Base-by-base conservation (phyloP, 805 yeast species). In the Millerozyma miso region DNA sequence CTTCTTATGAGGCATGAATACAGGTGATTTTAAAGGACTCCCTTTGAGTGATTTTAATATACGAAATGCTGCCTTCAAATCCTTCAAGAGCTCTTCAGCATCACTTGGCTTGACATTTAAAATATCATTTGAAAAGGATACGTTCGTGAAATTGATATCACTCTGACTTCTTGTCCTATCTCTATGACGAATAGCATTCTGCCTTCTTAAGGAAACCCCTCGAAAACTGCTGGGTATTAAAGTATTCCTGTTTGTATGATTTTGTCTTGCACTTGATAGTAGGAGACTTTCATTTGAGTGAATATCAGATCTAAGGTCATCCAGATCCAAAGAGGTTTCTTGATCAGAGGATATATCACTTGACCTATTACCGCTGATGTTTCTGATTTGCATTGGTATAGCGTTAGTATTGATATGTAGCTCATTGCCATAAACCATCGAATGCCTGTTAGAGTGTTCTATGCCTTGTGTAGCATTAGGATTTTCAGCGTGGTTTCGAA, bases 121-220 rank as follows among this genome's bases (percentile, higher is more conserved):
- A 23, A 23, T 7, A 23, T 23, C 29, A 23, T 10, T 23, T 23
- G 29, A 23, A 23, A 23, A 23, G 29, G 29, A 10, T 6, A 23
- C 10, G 10, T 10, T 23, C 10, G 29, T 7, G 10, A 7, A 23
- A 10, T 23, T 10, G 10, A 23, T 23, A 23, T 23, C 29, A 23
- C 29, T 23, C 10, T 23, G 29, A 23, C 29, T 23, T 10, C 29
- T 23, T 23, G 29, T 15, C 33, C 37, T 4, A 26, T 35, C 13
- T 36, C 29, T 23, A 23, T 23, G 29, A 23, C 68, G 45, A 3
- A 66, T 55, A 4, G 71, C 70, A 45, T 66, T 65, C 40, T 60
- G 71, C 7, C 71, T 48, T 19, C 61, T 45, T 26, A 66, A 54
- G 0, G 68, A 62, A 5, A 61, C 35, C 12, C 38, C 45, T 33